Evolutionary conservation across 495 filamentous ascomycete genomes (phyloP), one percentile per base, ranked within the genome.

Genomic region (Trichoderma gamsii): DNA sequence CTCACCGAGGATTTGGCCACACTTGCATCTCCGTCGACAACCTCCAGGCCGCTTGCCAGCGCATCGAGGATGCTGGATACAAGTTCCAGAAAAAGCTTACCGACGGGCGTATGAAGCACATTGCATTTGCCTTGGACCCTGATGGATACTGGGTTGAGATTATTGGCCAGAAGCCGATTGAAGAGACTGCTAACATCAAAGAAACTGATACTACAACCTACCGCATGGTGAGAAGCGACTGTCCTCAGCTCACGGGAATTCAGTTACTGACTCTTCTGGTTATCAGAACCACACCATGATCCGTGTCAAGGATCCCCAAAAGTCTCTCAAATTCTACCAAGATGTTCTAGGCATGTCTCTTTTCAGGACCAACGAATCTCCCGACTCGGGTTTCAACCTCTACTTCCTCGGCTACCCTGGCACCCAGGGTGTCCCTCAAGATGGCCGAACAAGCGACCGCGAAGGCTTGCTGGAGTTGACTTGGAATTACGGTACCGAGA

Each of bases 401-500:
- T 97, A 97, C 75, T 98, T 97, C 83, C 80, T 98, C 56, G 94
- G 89, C 18, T 99, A 99, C 73, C 78, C 84, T 32, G 79, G 84
- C 41, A 69, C 79, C 49, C 71, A 77, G 70, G 80, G 81, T 27
- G 72, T 81, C 35, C 82, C 89, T 41, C 79, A 78, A 46, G 76
- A 79, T 32, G 73, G 79, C 29, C 84, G 56, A 73, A 83, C 87
- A 4, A 86, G 89, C 3, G 85, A 86, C 51, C 84, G 86, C 65
- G 94, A 97, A 74, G 94, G 94, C 2, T 74, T 97, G 66, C 80
- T 97, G 13, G 93, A 97, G 80, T 74, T 99, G 72, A 97, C 93
- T 25, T 97, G 92, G 91, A 97, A 99, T 75, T 95, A 97, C 71
- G 95, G 95, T 52, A 97, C 95, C 3, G 95, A 99, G 83, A 94